Base-by-base conservation (phyloP, 2,329 filamentous ascomycete species). In the Diaporthe eres region DNA sequence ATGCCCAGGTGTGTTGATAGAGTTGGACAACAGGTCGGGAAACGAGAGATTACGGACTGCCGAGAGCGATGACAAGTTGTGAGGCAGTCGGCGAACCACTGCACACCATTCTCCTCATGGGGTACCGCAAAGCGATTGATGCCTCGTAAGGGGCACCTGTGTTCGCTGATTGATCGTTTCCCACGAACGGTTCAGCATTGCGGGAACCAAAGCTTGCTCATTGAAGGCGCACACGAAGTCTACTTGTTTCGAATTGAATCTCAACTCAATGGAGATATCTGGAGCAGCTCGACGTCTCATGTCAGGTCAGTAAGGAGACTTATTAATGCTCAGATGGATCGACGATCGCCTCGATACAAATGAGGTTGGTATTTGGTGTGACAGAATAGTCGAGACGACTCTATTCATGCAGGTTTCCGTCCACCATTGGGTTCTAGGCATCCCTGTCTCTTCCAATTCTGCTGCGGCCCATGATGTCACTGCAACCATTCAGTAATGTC, bases 341-440 rank as follows among this genome's bases (percentile, higher is more conserved):
- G 25, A 34, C 12, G 19, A 67, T 37, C 12, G 17, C 60, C 44
- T 51, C 44, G 15, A 10, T 19, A 51, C 44, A 67, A 67, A 51
- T 31, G 44, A 67, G 37, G 28, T 51, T 10, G 15, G 19, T n/a
- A 10, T 67, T n/a, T 37, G 28, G 63, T 67, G 63, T 17, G 28
- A 51, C 60, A 15, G 60, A 65, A 44, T 22, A 25, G 44, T 37
- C 63, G 44, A 51, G 44, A 22, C 44, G 22, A 51, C 28, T 22
- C 19, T 17, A 17, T 28, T 37, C 47, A 68, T 68, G 63, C 63
- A 68, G 47, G 44, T 47, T 53, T 37, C 63, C 63, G 63, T n/a
- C 44, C 63, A 34, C 60, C 44, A n/a, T 67, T 34, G 63, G 25
- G 44, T 7, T 67, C 44, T 49, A 12, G 28, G 44, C 28, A 13